Base-by-base conservation (phyloP, 2,329 filamentous ascomycete genomes). In the Fusarium xyrophilum region DNA sequence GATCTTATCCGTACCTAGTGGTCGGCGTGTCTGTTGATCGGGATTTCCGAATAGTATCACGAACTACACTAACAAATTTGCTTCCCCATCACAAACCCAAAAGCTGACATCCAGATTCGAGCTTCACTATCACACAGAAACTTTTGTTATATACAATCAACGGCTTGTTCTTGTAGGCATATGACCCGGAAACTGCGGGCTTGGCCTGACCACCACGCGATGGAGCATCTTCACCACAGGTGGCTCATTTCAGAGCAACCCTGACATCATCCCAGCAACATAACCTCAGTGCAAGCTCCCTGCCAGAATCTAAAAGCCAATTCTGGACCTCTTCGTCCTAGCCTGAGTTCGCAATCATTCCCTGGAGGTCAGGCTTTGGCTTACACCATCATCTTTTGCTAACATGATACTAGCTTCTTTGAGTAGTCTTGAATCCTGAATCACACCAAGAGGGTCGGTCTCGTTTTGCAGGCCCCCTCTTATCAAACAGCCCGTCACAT, bases 341-440 rank as follows among this genome's bases (percentile, higher is more conserved):
- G 23, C n/a, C n/a, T 25, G 54, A 23, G 32, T 50, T 33, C 27
- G 51, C n/a, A 27, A 15, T 62, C 17, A 32, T 19, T 38, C 27
- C 19, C 15, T 28, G 36, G 42, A 48, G 32, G 63, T 69, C 58
- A 52, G 67, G 67, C 62, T 53, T 47, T 50, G 48, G 43, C 66
- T 63, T 60, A 67, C 57, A 64, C 54, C 36, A 60, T 59, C 62
- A 21, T 57, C 47, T 40, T 47, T 65, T 46, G 36, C 47, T 35
- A 58, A 56, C 28, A 28, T 6, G 35, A 61, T 56, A 60, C 51
- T 65, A 65, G 40, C 52, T 52, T 50, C 40, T 60, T 56, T 66
- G 25, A 64, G 61, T 42, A 61, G 25, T 15, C 19, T 52, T 46
- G 39, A 30, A 42, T 36, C 36, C 38, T 65, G 28, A 35, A 35